Evolutionary conservation across 305 asterid genomes (phyloP).

Genomic region (Caryopteris hybrid): DNA sequence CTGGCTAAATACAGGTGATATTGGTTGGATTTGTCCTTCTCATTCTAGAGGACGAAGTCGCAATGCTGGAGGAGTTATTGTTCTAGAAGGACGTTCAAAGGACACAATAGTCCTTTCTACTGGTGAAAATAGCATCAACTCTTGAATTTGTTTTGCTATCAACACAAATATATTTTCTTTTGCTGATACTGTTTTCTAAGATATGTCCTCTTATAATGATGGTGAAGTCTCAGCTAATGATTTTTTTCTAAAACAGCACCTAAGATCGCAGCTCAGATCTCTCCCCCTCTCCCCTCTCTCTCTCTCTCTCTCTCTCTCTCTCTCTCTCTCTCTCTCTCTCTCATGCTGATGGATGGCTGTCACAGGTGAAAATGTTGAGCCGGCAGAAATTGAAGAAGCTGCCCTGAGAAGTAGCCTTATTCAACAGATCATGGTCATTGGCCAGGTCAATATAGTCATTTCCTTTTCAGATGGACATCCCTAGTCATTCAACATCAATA

Average conservation of each 20-base stretch:
- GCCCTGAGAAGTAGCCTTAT: conserved; percentile 80
- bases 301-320: not conserved
- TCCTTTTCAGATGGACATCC: not conserved
- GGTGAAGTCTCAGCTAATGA: not conserved
- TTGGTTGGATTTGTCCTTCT: conserved; percentile 87
- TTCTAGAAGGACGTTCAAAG: conserved; percentile 96
- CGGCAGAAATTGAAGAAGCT: conserved; percentile 90
- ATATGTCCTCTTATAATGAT: not conserved
- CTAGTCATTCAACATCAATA: not conserved
- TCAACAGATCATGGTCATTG: conserved; percentile 84
- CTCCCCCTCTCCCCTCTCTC: too few species aligned
- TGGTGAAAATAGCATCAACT: conserved; percentile 32
- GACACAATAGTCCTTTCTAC: conserved; percentile 90
- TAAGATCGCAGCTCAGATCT: not conserved
- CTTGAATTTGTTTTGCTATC: conserved; percentile 1
- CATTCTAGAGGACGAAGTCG: conserved; percentile 85
- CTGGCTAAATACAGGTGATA: conserved; percentile 91
- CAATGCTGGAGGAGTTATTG: conserved; percentile 70
- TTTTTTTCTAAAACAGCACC: not conserved
- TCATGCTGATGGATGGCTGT: not conserved
- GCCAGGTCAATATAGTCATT: conserved; percentile 55
- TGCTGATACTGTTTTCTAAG: not conserved
- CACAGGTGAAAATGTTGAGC: conserved; percentile 95
- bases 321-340: not conserved
- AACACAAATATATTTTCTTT: not conserved